Evolutionary conservation across 495 filamentous ascomycete species (phyloP), one percentile per base, ranked within the genome.

Genomic region (Penicillium argentinense): DNA sequence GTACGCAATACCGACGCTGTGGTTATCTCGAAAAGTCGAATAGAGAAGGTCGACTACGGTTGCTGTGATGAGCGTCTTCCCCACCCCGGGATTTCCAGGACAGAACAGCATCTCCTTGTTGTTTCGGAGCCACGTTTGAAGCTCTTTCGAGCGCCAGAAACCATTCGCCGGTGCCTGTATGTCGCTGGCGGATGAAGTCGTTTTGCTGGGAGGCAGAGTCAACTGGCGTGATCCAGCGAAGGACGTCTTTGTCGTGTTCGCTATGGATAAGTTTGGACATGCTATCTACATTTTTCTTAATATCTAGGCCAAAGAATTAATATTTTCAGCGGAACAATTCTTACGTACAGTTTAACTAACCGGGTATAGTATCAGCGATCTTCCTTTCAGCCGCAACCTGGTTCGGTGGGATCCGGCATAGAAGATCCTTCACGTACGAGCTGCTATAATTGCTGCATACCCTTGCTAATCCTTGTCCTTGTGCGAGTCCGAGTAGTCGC

Each of bases 131-230:
- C 74, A 78, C 1, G 16, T 12, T 12, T 49, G 39, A 39, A 69
- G 79, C 5, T 66, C 45, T 0, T 24, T 7, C 5, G 63, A 64
- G 1, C 71, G n/a, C 42, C 4, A 78, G 46, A 13, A 80, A 50
- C 75, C 72, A 79, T 43, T 60, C 33, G 0, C 75, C 68, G 4
- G 75, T 74, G 2, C 62, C 69, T 32, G 60, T 25, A n/a, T 74
- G 56, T 12, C 60, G 51, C n/a, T 23, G 14, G 2, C 29, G 18
- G 7, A 49, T 32, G 9, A 47, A 18, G 4, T 42, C 41, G 13
- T 32, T 47, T 27, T 55, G 47, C 12, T 42, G 37, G n/a, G 42
- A 3, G 2, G 28, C 17, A 22, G 19, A 33, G 22, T 38, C 16
- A 12, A 6, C 13, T 11, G 23, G 13, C 5, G 39, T 37, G 12